Base-by-base conservation (phyloP, 148 eudicot genomes). In the Vaccinium darrowii region DNA sequence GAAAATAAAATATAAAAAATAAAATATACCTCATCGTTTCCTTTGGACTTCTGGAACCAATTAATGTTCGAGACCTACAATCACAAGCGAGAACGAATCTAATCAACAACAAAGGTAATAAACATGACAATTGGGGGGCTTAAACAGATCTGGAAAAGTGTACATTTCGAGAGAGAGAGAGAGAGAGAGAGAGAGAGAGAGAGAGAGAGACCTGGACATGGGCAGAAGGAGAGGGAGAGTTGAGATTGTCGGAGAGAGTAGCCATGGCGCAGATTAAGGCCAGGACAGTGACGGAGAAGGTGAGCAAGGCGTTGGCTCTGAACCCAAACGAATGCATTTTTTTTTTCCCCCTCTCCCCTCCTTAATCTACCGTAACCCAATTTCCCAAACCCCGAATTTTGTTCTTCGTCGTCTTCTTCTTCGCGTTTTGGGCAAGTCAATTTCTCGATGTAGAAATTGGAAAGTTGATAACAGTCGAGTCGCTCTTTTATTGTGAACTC, bases 301-400 rank as follows among this genome's bases (percentile, higher is more conserved):
- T 96, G 11, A 96, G 82, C 85, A 96, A 43, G 52, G 98, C 99
- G 84, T 96, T 96, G 13, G 95, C 93, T 89, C 99, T 92, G 91
- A 91, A 92, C 86, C 93, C 90, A 77, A 93, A 91, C 4, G 97
- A 92, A 89, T 96, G 97, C 99, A 96, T 96, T 69, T 82, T 89
- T 69, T 25, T 18, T n/a, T 23, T 5, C 21, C n/a, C 36, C 36
- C 36, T 16, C 23, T 51, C 19, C 77, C 2, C 56, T 53, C 14
- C 47, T 43, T 43, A 1, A 1, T 43, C 47, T 5, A 43, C 47
- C 47, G 7, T 5, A 43, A 43, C 47, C 47, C 47, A 43, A 43
- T 43, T 43, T 43, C 47, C 47, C 47, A 43, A 43, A 43, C 47
- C 47, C 7, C 47, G 39, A 43, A 43, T 43, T 43, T 43, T 43